Conservation (phyloP, 2,329 filamentous ascomycete species). For the Phoma sp. region DNA sequence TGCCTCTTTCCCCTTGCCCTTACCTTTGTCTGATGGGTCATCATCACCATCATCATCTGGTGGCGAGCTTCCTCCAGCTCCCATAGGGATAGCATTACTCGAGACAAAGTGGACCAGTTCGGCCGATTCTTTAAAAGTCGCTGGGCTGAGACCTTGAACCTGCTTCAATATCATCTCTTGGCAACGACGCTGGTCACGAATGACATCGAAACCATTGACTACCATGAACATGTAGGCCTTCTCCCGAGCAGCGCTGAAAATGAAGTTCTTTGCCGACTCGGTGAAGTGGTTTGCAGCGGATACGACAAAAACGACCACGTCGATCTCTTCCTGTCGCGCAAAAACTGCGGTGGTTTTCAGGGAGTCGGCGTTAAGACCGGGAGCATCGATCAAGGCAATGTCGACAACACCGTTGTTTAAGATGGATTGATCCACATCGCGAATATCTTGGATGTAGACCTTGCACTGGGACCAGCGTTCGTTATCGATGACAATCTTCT, state of each 20-base stretch:
- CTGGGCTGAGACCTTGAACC: conserved; percentile 83
- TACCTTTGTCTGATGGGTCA: conserved; percentile 56
- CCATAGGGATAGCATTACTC: conserved; percentile 88
- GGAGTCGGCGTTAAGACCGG: conserved; percentile 93
- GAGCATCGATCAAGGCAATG: conserved; percentile 95
- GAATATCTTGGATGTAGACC: conserved; percentile 90
- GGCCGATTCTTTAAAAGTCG: conserved; percentile 87
- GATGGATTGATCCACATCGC: conserved; percentile 87
- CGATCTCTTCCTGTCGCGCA: conserved; percentile 95
- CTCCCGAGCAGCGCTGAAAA: conserved; percentile 91
- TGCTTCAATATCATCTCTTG: conserved; percentile 94
- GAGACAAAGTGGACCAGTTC: conserved; percentile 98
- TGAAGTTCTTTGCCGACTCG: conserved; percentile 96
- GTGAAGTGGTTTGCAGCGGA: conserved; percentile 98
- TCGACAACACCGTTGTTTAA: conserved; percentile 98
- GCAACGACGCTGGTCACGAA: conserved; percentile 88
- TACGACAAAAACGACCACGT: conserved; percentile 97
- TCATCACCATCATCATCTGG: conserved; percentile 48
- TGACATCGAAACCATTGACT: conserved; percentile 95
- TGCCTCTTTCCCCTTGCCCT: conserved; percentile 68
- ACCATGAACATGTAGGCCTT: conserved; percentile 99
- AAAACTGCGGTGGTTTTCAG: conserved; percentile 98
- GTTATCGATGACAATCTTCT: conserved; percentile 89
- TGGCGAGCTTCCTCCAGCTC: conserved; percentile 43
- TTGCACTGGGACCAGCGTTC: conserved; percentile 92